Evolutionary conservation across 129 eudicot species (phyloP).

Genomic region (Artemisia tridentata): DNA sequence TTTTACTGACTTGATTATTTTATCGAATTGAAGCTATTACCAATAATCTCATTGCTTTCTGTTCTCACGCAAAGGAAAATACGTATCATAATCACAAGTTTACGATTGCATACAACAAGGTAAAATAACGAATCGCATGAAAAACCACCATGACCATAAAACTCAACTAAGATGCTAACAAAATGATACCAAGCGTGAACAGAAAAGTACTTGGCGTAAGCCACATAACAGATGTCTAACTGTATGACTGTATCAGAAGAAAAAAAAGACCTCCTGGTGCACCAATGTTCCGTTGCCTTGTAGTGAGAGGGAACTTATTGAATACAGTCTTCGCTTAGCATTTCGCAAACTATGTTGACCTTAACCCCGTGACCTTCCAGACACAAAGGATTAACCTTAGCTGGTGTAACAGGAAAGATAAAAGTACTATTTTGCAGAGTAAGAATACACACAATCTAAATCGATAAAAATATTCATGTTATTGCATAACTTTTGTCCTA

Average conservation of each 20-base stretch:
- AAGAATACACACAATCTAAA: neutral
- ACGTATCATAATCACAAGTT: conserved; percentile 11
- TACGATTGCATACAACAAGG: neutral
- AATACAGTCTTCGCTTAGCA: neutral
- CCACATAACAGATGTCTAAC: neutral
- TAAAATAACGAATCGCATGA: neutral
- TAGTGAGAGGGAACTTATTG: neutral
- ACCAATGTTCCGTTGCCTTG: neutral
- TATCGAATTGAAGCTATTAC: conserved; percentile 43
- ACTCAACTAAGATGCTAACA: conserved; percentile 14
- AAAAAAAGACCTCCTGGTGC: neutral
- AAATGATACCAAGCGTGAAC: conserved; percentile 1
- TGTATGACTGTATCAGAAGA: neutral
- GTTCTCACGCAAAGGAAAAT: conserved; percentile 28
- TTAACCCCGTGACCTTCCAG: conserved; percentile 4
- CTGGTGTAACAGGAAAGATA: conserved; percentile 6
- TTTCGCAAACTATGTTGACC: conserved; percentile 2
- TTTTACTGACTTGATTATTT: conserved; percentile 27
- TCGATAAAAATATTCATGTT: neutral
- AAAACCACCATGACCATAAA: conserved; percentile 2
- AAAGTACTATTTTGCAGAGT: neutral
- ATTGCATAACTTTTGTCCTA: neutral
- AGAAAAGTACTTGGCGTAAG: neutral
- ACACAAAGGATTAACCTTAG: conserved; percentile 14
- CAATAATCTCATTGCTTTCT: conserved; percentile 43